Evolutionary conservation across 768 basidiomycete species (phyloP).

Genomic region (Lentinula aciculospora): DNA sequence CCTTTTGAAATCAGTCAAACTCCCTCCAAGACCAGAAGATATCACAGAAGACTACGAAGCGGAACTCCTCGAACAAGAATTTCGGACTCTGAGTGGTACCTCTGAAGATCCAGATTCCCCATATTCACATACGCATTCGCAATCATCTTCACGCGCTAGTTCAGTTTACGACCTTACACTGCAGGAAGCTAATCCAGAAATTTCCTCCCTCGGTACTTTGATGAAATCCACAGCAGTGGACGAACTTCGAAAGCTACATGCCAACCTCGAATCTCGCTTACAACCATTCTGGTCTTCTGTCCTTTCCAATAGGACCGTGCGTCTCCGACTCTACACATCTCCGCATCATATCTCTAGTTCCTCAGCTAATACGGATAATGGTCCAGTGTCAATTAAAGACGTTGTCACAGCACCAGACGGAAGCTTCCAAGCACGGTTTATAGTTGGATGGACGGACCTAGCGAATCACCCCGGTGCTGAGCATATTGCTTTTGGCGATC

Average conservation of each 20-base stretch:
- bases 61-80: slow-evolving; percentile 48
- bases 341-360: slow-evolving; percentile 14
- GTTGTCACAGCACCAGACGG: slow-evolving; percentile 65
- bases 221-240: slow-evolving; percentile 9
- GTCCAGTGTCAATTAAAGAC: slow-evolving; percentile 42
- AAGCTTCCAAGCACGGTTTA: slow-evolving; percentile 61
- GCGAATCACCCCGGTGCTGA: slow-evolving; percentile 53
- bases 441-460: slow-evolving; percentile 64
- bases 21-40: slow-evolving; percentile 56
- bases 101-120: background rate
- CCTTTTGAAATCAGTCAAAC: slow-evolving; percentile 35
- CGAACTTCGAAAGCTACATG: slow-evolving; percentile 52
- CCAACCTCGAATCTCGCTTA: slow-evolving; percentile 72
- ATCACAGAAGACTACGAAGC: slow-evolving; percentile 55
- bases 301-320: slow-evolving; percentile 56
- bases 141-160: background rate
- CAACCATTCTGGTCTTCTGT: slow-evolving; percentile 79
- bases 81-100: slow-evolving; percentile 28
- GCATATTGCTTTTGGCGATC: slow-evolving; percentile 53
- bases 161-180: slow-evolving; percentile 2
- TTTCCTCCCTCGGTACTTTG: background rate
- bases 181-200: slow-evolving; percentile 19
- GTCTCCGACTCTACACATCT: slow-evolving; percentile 42
- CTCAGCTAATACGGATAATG: slow-evolving; percentile 22
- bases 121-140: background rate